Evolutionary conservation across 805 yeast genomes (phyloP), one percentile per base, ranked within the genome.

Genomic region (Hanseniaspora opuntiae): DNA sequence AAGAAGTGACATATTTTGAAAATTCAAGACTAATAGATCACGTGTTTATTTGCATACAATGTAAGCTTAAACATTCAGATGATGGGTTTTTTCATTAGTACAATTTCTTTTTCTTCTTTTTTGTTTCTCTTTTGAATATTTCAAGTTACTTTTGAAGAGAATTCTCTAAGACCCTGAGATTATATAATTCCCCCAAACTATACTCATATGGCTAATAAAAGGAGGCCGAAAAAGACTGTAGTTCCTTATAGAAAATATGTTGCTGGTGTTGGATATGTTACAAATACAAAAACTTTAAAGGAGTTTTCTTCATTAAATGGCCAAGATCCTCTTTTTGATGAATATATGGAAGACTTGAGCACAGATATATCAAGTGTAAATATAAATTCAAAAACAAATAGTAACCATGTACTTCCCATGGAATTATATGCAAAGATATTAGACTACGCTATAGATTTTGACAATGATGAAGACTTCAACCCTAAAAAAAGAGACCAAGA

Each of bases 191-290:
- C 19, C 38, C 38, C 14, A 12, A 30, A 30, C 14, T 30, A 10
- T 11, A 30, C 12, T 9, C 30, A 69, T n/a, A 88, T 88, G 82
- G 96, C 88, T 35, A 88, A 88, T 68, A 88, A 87, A 67, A 70
- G 89, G 62, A 76, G 97, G 65, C 88, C 96, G 11, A 84, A 83
- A 72, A 84, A 88, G 73, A 72, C 76, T 46, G 80, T 82, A 57
- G 87, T 88, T 54, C 88, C 89, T 6, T 88, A 85, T 68, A 75
- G 80, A 66, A 76, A 82, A 65, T 86, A 86, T 65, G 87, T 77
- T 9, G 78, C 75, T 10, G 72, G 71, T 9, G 63, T 63, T 53
- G 70, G 65, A 54, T 76, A 45, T 52, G 62, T 58, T 28, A 40
- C 52, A 12, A 58, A 59, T 5, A 44, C 20, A 19, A 16, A 30